phyloP scores from a whole-genome alignment of 495 filamentous ascomycete genomes.

The Neurospora sp. region DNA sequence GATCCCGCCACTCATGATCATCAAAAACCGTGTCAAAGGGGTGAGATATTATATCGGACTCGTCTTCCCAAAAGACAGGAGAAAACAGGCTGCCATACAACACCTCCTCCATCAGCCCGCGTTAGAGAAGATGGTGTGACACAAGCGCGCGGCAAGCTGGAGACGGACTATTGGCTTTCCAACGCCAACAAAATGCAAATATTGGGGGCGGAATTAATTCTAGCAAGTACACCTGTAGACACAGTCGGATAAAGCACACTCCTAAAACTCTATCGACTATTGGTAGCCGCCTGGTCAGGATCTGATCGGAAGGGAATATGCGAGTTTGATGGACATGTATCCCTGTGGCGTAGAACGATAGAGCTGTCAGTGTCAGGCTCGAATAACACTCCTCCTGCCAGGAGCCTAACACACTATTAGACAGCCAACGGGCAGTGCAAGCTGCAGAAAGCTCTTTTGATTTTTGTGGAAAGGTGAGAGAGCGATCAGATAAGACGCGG shows the following conservation, averaged over 20 bases:
- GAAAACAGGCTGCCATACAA: neutral
- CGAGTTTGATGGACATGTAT: neutral
- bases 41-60: neutral
- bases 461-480: too few species aligned
- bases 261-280: neutral
- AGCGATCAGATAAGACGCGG: too few species aligned
- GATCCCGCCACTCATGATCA: neutral
- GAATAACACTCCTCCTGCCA: neutral
- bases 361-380: neutral
- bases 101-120: neutral
- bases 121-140: neutral
- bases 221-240: neutral
- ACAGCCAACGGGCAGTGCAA: neutral
- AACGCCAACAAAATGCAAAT: neutral
- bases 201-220: neutral
- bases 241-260: neutral
- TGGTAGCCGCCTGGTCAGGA: neutral
- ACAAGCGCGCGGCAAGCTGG: neutral
- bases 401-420: neutral
- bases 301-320: neutral
- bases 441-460: neutral
- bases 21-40: neutral
- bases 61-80: neutral
- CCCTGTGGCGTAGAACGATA: neutral
- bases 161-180: neutral